phyloP scores from a whole-genome alignment of 345 rosid genomes.

The Lenwebbia sp. region DNA sequence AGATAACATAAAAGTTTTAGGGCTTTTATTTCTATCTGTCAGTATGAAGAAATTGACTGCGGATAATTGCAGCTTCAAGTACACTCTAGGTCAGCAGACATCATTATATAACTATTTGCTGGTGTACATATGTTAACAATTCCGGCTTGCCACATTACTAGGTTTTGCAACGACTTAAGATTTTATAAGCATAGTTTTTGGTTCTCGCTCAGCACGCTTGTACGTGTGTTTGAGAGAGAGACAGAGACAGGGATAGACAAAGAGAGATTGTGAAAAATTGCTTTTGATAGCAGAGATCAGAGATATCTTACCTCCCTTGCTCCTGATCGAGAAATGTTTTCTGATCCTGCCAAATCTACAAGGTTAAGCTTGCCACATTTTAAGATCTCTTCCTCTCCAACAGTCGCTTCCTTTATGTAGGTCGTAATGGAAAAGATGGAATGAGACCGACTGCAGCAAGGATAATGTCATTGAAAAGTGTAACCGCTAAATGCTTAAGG shows the following conservation, averaged over 20 bases:
- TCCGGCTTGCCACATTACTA: neutral
- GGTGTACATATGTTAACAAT: neutral
- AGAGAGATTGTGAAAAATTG: neutral
- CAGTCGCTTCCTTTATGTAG: conserved; percentile 64
- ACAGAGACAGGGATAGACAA: too few relatives aligned
- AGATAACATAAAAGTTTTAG: neutral
- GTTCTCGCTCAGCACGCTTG: neutral
- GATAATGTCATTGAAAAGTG: neutral
- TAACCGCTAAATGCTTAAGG: neutral
- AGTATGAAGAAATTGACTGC: neutral
- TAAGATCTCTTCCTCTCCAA: conserved; percentile 82
- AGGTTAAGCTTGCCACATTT: conserved; percentile 98
- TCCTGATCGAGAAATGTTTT: conserved; percentile 83
- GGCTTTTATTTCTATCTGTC: neutral
- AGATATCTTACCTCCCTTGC: conserved; percentile 50
- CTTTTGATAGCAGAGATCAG: neutral
- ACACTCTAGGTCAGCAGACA: neutral
- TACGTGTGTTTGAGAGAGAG: neutral
- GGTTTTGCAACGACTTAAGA: neutral
- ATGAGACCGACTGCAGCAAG: conserved; percentile 72
- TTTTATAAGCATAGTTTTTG: neutral
- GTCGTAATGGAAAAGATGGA: conserved; percentile 83
- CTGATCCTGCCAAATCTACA: conserved; percentile 98
- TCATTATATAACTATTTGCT: neutral
- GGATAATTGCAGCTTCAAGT: neutral